A percentile compares a stretch with the other conserved stretches of the same genome.
phyloP scores from a whole-genome alignment of 176 grass and related monocot genomes.

The Saccharum officinarum region DNA sequence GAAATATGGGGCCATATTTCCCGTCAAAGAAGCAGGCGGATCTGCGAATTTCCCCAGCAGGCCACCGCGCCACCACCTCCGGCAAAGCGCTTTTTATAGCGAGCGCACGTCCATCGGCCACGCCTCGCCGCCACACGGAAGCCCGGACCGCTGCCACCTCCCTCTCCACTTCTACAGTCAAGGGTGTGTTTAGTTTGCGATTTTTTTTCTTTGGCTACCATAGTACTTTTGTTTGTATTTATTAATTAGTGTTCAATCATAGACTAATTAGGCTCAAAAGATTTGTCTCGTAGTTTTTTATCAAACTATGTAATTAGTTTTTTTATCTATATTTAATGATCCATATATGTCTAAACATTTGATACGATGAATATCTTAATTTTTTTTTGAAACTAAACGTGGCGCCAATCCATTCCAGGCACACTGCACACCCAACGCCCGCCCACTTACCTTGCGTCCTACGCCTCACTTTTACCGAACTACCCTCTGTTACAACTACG shows the following conservation, averaged over 20 bases:
- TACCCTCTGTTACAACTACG: fast-evolving
- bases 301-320: too few relatives aligned
- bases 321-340: too few relatives aligned
- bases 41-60: not conserved
- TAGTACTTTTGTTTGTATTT: too few relatives aligned
- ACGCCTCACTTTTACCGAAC: slow-evolving; percentile 25
- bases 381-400: too few relatives aligned
- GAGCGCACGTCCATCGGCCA: not conserved
- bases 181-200: too few relatives aligned
- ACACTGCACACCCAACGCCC: not conserved
- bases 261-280: too few relatives aligned
- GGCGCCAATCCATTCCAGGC: not conserved
- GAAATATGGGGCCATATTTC: not conserved
- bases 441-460: not conserved
- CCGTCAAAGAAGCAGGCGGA: not conserved
- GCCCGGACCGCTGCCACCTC: slow-evolving; percentile 13
- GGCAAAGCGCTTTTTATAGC: slow-evolving; percentile 28
- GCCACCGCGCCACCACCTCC: not conserved
- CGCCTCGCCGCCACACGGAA: slow-evolving; percentile 15
- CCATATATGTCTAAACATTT: too few relatives aligned
- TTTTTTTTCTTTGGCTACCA: too few relatives aligned
- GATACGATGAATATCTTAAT: too few relatives aligned
- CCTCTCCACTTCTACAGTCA: not conserved
- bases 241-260: too few relatives aligned
- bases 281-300: too few relatives aligned